A percentile compares a stretch with the other conserved stretches of the same genome.
These are phyloP conservation scores for Cucumis variabilis DNA, from an alignment of 331 rosid species.

Conservation along the genomic window DNA sequence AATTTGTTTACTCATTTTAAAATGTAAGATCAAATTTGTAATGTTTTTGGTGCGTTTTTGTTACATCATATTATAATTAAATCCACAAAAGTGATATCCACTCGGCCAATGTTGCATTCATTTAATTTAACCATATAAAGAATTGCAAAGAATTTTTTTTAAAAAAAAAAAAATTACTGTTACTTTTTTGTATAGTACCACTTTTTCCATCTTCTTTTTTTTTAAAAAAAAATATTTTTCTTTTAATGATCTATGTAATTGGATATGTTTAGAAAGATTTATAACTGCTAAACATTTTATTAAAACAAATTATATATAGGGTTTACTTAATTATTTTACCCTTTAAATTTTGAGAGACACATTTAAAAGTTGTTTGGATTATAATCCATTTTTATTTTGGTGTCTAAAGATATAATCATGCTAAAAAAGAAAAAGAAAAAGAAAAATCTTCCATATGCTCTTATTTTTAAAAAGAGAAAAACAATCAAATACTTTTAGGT, in stretches of 20 bases:
- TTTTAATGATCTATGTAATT: not conserved
- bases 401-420: not conserved
- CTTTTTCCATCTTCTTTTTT: not conserved
- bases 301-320: not conserved
- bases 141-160: not conserved
- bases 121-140: slow-evolving; percentile 11
- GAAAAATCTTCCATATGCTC: not conserved
- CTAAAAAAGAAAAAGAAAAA: too few relatives aligned
- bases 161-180: not conserved
- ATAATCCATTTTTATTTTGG: not conserved
- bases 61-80: not conserved
- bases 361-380: not conserved
- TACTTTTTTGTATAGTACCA: not conserved
- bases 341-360: not conserved
- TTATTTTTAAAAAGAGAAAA: too few relatives aligned
- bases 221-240: too few relatives aligned
- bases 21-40: not conserved
- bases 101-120: not conserved
- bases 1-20: not conserved
- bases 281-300: not conserved
- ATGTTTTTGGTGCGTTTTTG: not conserved
- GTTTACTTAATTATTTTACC: not conserved
- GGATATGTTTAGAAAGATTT: not conserved
- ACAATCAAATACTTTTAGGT: too few relatives aligned
- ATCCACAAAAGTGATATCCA: not conserved